phyloP scores from a whole-genome alignment of 2,329 filamentous ascomycete species.

The Clarireedia paspali region DNA sequence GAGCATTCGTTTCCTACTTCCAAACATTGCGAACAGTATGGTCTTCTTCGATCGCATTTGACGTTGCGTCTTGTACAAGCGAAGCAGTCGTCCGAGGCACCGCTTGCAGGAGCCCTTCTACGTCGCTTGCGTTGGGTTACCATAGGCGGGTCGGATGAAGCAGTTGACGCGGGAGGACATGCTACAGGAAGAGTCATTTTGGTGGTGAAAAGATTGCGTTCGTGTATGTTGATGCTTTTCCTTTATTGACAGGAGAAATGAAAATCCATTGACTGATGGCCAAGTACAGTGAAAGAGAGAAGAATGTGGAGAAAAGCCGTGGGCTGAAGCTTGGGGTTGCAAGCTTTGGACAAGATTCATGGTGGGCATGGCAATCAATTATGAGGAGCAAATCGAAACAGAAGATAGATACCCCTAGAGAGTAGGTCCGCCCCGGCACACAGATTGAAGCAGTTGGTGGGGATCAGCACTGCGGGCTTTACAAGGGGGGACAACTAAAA shows the following conservation, averaged over 20 bases:
- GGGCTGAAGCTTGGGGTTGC: slow-evolving; percentile 11
- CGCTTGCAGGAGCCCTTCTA: slow-evolving; percentile 80
- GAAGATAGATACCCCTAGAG: slow-evolving; percentile 8
- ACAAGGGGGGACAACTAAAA: slow-evolving; percentile 8
- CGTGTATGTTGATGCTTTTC: not conserved
- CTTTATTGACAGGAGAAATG: slow-evolving; percentile 5
- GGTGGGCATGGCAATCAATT: slow-evolving; percentile 21
- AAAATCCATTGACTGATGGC: slow-evolving; percentile 8
- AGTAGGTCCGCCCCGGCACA: slow-evolving; percentile 9
- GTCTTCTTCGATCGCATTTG: slow-evolving; percentile 84
- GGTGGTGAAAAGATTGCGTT: not conserved
- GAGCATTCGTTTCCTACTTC: slow-evolving; percentile 88
- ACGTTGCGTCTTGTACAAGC: slow-evolving; percentile 76
- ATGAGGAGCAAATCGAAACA: slow-evolving; percentile 18
- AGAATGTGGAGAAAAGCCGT: slow-evolving; percentile 8
- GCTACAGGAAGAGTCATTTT: slow-evolving; percentile 29
- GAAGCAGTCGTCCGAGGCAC: slow-evolving; percentile 92
- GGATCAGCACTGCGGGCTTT: slow-evolving; percentile 22
- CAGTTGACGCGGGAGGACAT: slow-evolving; percentile 24
- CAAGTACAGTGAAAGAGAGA: slow-evolving; percentile 9
- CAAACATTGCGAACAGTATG: slow-evolving; percentile 92
- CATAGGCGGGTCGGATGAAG: slow-evolving; percentile 23
- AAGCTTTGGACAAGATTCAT: slow-evolving; percentile 8
- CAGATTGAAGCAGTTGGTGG: slow-evolving; percentile 12
- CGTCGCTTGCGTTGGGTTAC: slow-evolving; percentile 52